Conservation (phyloP, 768 basidiomycete species). For the Holtermanniella nyarrowii region DNA sequence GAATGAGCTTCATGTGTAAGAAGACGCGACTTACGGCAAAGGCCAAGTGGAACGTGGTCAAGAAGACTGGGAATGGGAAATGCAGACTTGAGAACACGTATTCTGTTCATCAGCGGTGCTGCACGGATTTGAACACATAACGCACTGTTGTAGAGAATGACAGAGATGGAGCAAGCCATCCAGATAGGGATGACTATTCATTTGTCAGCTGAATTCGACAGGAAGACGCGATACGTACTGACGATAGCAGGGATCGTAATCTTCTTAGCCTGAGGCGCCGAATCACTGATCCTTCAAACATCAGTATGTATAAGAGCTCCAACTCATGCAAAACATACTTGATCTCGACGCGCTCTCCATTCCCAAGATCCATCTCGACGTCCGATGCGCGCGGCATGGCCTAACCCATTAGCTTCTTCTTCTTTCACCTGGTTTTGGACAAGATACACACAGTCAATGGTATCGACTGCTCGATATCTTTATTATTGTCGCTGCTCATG, state of each 20-base stretch:
- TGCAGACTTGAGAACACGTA: slow-evolving; percentile 47
- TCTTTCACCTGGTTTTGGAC: not conserved
- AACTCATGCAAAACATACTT: slow-evolving; percentile 20
- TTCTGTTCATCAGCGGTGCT: slow-evolving; percentile 11
- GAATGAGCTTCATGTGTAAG: not conserved
- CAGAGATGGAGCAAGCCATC: slow-evolving; percentile 77
- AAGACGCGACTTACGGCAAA: slow-evolving; percentile 48
- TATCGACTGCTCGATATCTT: slow-evolving; percentile 25
- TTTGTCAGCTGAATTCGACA: not conserved
- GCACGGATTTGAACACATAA: slow-evolving; percentile 52
- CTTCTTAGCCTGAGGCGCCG: slow-evolving; percentile 31
- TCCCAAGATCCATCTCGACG: slow-evolving; percentile 21
- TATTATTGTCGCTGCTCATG: slow-evolving; percentile 6
- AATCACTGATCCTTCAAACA: not conserved
- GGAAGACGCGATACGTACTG: slow-evolving; percentile 21
- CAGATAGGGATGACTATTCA: slow-evolving; percentile 59
- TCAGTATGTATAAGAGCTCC: not conserved
- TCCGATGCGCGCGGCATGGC: slow-evolving; percentile 34
- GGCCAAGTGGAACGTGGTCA: slow-evolving; percentile 74
- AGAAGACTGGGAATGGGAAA: slow-evolving; percentile 85
- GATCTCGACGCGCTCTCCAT: slow-evolving; percentile 31
- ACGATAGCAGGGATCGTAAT: slow-evolving; percentile 35
- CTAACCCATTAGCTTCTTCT: slow-evolving; percentile 5
- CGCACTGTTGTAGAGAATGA: slow-evolving; percentile 89
- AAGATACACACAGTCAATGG: slow-evolving; percentile 26